Percentiles rank a stretch among this genome's conserved stretches.
These are phyloP conservation scores for Coemansia sp. DNA, from an alignment of 192 early-diverging fungal species.

Conservation along the genomic window DNA sequence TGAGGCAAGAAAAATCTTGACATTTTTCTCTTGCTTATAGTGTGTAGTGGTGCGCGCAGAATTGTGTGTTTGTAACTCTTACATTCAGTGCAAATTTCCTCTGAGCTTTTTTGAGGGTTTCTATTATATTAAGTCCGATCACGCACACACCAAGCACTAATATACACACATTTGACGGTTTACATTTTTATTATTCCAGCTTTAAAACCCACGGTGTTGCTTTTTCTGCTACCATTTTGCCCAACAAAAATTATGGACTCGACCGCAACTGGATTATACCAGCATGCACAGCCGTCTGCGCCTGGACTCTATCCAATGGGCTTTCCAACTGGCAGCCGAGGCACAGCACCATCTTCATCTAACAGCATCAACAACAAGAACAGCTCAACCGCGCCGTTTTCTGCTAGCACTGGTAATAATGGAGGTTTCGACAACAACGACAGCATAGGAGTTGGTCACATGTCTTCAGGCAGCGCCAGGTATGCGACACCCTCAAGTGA, in stretches of 20 bases:
- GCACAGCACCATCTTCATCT: conserved; percentile 1
- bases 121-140: background rate
- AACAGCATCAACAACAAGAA: background rate
- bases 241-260: conserved; percentile 24
- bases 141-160: background rate
- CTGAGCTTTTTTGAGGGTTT: background rate
- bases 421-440: background rate
- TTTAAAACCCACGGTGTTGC: background rate
- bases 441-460: conserved; percentile 2
- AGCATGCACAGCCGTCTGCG: conserved; percentile 14
- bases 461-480: background rate
- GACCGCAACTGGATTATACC: conserved; percentile 27
- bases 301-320: conserved; percentile 39
- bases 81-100: background rate
- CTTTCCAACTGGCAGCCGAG: background rate
- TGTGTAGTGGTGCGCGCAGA: background rate
- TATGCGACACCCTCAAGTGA: background rate
- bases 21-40: background rate
- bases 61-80: background rate
- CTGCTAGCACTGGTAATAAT: background rate
- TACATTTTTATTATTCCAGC: background rate
- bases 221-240: background rate
- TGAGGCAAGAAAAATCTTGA: background rate
- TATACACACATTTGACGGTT: background rate
- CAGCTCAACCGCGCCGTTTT: conserved; percentile 4